These are phyloP conservation scores for Avena atlantica DNA, from an alignment of 176 grass and related monocot species.

Conservation along the genomic window DNA sequence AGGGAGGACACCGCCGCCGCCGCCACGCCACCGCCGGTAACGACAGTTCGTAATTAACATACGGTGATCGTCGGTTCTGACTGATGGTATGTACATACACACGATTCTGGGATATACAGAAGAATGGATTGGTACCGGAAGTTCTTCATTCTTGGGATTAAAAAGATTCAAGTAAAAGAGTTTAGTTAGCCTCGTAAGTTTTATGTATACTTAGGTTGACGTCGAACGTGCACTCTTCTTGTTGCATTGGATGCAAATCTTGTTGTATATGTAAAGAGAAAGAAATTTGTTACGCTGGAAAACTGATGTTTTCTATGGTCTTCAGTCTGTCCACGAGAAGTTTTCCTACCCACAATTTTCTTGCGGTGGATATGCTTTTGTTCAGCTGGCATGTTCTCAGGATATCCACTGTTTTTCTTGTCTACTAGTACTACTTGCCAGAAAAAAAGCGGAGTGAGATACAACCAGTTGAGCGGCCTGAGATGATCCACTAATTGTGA, in stretches of 20 bases:
- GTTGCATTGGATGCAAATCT: background rate
- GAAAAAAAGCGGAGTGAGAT: constrained; percentile 35
- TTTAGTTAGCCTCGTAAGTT: background rate
- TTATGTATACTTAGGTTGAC: background rate
- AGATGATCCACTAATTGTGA: background rate
- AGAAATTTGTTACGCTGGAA: background rate
- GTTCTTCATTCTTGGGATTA: background rate
- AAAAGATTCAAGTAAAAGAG: background rate
- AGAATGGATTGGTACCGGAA: background rate
- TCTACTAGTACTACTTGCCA: background rate
- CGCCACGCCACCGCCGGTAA: background rate
- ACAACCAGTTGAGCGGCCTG: constrained; percentile 28
- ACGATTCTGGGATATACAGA: background rate
- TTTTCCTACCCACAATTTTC: constrained; percentile 20
- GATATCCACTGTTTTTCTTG: background rate
- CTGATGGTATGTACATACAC: constrained; percentile 26
- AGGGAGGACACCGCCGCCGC: constrained; percentile 40
- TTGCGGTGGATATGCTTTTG: constrained; percentile 21
- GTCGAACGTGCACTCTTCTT: background rate
- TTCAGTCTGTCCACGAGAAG: background rate
- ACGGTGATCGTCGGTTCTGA: background rate
- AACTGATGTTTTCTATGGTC: background rate
- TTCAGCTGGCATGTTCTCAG: background rate
- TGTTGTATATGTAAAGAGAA: constrained; percentile 2
- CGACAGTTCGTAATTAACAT: constrained; percentile 1